These are phyloP conservation scores for Yamadazyma jaroonii DNA, from an alignment of 1,139 yeast genomes.

Conservation along the genomic window DNA sequence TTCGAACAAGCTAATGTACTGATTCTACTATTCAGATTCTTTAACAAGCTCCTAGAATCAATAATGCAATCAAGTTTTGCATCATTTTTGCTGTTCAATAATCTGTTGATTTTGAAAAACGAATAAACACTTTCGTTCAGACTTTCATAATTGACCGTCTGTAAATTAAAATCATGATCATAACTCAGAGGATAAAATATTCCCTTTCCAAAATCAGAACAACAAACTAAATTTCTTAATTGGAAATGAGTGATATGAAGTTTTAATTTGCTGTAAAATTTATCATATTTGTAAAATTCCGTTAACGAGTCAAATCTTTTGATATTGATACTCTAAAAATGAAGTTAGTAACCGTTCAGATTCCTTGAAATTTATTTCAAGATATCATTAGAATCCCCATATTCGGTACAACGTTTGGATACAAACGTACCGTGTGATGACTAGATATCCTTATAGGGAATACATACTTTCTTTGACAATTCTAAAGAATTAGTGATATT, in stretches of 20 bases:
- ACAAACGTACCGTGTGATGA: no score
- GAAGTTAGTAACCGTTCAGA: no score
- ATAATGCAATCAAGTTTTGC: constrained; percentile 31
- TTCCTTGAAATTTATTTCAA: no score
- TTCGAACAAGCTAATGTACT: constrained; percentile 48
- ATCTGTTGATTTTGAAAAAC: constrained; percentile 36
- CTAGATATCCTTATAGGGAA: constrained; percentile 13
- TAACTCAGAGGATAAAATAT: constrained; percentile 42
- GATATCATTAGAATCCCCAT: no score
- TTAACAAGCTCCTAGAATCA: constrained; percentile 34
- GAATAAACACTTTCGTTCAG: constrained; percentile 24
- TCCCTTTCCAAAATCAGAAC: constrained; percentile 28
- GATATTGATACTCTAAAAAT: no score
- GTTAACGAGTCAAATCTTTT: constrained; percentile 12
- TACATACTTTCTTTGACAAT: constrained; percentile 33
- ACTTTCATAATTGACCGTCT: constrained; percentile 18
- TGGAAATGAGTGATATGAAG: constrained; percentile 58
- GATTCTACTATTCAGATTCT: constrained; percentile 37
- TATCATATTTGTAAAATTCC: constrained; percentile 37
- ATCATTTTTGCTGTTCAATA: constrained; percentile 22
- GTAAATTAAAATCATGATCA: constrained; percentile 31
- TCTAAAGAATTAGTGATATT: constrained; percentile 36
- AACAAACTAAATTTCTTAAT: constrained; percentile 48
- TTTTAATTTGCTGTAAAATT: constrained; percentile 42
- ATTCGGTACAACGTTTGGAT: no score